Evolutionary conservation across 2,329 filamentous ascomycete species (phyloP), one percentile per base, ranked within the genome.

Genomic region (Metarhizium rileyi): DNA sequence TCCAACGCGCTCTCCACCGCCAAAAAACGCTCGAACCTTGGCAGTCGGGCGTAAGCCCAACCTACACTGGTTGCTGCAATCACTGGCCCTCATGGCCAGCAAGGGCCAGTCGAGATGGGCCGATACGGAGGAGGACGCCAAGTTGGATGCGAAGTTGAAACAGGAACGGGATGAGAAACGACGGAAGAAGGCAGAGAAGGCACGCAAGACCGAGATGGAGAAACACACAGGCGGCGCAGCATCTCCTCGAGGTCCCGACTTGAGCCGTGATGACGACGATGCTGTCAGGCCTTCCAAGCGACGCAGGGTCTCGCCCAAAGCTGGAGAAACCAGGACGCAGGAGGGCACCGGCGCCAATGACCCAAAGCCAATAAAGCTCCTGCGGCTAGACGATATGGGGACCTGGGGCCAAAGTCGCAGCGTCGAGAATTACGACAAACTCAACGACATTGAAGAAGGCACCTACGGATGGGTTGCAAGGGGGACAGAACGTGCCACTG

Each of bases 361-460:
- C 8, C 16, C 36, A 20, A 28, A 20, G 27, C 50, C 61, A 33
- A 67, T 78, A 2, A 80, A 76, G 55, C 72, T 95, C 2, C 68
- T 96, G 40, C 81, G 86, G 10, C 90, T 94, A 61, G 77, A 85
- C 9, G 9, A 47, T 12, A 73, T 75, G 14, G 77, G 78, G 9
- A 67, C 72, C 57, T 95, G 90, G 81, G 77, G 80, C 46, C 74
- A 70, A 50, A 86, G 85, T 61, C 77, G 86, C 52, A 87, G 87
- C 63, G 85, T 95, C 25, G 86, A 91, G 61, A 84, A 88, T 62
- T 98, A 90, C 69, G 87, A 96, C 61, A 86, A 87, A 57, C 75
- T 98, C 50, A 98, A 98, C 66, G 87, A 93, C 64, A 98, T 98
- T 60, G 93, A 97, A 67, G 93, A 98, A 71, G 93, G 93, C 33